These are phyloP conservation scores for Schizochytrium sp. DNA, from an alignment of 108 stramenopile species.

Conservation along the genomic window DNA sequence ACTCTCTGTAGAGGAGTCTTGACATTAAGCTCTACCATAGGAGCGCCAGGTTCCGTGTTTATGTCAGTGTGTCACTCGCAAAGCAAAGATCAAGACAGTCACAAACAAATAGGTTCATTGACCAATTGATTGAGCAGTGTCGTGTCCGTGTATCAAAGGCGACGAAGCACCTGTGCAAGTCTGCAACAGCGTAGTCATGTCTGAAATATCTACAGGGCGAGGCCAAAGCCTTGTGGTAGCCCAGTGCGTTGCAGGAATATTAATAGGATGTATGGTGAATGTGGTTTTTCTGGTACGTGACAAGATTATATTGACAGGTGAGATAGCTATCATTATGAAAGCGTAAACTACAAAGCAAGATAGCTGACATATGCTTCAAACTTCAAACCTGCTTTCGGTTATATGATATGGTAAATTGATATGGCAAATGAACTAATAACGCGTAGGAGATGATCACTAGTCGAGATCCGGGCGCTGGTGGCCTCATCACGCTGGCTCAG, in stretches of 20 bases:
- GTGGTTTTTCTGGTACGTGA: slow-evolving; percentile 54
- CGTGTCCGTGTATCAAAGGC: too few species aligned
- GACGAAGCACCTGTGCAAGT: not conserved
- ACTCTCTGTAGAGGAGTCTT: too few species aligned
- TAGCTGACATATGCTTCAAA: not conserved
- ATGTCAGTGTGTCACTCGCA: too few species aligned
- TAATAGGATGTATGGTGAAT: slow-evolving; percentile 50
- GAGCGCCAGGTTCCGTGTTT: too few species aligned
- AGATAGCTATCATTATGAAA: not conserved
- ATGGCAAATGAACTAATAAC: not conserved
- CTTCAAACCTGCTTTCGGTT: not conserved
- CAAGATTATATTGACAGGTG: not conserved
- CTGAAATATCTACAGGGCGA: not conserved
- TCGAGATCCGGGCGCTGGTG: slow-evolving; percentile 54
- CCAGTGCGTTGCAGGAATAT: not conserved
- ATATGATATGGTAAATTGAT: not conserved
- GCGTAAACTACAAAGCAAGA: not conserved
- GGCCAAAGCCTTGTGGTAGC: not conserved
- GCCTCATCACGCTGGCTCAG: slow-evolving; percentile 53
- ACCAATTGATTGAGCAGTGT: too few species aligned
- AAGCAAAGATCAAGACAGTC: too few species aligned
- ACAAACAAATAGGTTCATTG: too few species aligned
- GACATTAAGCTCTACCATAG: too few species aligned
- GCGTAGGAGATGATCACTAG: slow-evolving; percentile 39
- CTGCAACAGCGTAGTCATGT: not conserved